Conservation (phyloP, 1,284 basidiomycete species). For the Sanghuangporus sanghuang region DNA sequence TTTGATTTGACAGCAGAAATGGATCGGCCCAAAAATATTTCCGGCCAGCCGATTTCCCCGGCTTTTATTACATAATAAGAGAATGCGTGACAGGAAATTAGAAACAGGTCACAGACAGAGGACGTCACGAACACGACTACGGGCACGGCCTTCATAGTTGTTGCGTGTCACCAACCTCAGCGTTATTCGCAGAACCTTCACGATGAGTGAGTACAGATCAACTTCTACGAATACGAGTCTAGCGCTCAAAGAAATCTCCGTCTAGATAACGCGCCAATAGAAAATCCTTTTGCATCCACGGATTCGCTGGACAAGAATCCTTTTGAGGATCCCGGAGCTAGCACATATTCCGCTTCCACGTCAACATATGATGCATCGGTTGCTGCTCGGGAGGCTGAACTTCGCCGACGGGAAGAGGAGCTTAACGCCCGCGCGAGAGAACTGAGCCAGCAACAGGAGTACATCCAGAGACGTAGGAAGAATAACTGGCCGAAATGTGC, state of each 20-base stretch:
- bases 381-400: conserved; percentile 26
- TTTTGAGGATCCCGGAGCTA: conserved; percentile 63
- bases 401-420: conserved; percentile 23
- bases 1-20: not conserved
- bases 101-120: not conserved
- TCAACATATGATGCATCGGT: conserved; percentile 12
- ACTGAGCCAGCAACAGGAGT: conserved; percentile 58
- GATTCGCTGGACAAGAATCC: conserved; percentile 79
- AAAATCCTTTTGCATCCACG: conserved; percentile 81
- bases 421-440: conserved; percentile 49
- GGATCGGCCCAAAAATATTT: too few relatives aligned
- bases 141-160: not conserved
- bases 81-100: not conserved
- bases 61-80: too few relatives aligned
- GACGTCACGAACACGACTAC: not conserved
- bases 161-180: not conserved
- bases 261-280: conserved; percentile 19
- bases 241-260: not conserved
- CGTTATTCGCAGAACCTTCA: not conserved
- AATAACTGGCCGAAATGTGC: conserved; percentile 88
- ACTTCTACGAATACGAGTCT: not conserved
- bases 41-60: not conserved
- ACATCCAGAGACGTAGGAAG: conserved; percentile 70
- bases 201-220: not conserved
- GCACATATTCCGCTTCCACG: conserved; percentile 9